Percentiles rank a stretch among this genome's conserved stretches.
phyloP scores from a whole-genome alignment of 495 filamentous ascomycete genomes.

The Penicillium ucsense region DNA sequence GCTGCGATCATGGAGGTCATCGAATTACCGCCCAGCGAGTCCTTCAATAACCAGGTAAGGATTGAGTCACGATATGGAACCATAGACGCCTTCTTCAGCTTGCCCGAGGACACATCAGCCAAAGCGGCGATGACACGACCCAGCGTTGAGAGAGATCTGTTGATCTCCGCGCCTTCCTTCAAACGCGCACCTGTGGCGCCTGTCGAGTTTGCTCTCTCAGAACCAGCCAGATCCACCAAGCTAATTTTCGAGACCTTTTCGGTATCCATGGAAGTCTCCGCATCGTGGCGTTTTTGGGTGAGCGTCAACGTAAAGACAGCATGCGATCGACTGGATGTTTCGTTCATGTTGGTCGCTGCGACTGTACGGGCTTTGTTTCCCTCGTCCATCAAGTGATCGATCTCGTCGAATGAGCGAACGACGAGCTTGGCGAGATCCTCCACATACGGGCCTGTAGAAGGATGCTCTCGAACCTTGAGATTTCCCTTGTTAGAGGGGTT shows the following conservation, averaged over 20 bases:
- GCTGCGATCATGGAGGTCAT: conserved; percentile 99
- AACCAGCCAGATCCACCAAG: conserved; percentile 94
- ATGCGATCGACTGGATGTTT: conserved; percentile 95
- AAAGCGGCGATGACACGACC: conserved; percentile 97
- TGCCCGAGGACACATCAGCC: conserved; percentile 79
- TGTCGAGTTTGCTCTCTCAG: conserved; percentile 90
- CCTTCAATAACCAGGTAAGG: conserved; percentile 93
- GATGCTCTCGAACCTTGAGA: conserved; percentile 93
- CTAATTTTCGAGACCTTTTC: conserved; percentile 98
- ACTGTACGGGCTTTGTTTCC: conserved; percentile 98
- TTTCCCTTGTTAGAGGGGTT: conserved; percentile 96
- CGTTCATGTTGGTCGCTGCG: conserved; percentile 99
- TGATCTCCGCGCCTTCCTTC: conserved; percentile 99
- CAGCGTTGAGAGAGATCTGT: conserved; percentile 89
- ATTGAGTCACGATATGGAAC: conserved; percentile 97
- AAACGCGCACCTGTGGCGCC: conserved; percentile 91
- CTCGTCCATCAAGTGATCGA: conserved; percentile 97
- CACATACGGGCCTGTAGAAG: conserved; percentile 93
- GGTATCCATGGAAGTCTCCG: conserved; percentile 88
- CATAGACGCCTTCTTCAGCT: conserved; percentile 73
- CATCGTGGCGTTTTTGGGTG: conserved; percentile 87
- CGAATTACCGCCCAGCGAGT: conserved; percentile 95
- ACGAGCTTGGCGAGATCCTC: conserved; percentile 95
- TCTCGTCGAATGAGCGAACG: conserved; percentile 93
- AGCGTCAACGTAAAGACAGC: conserved; percentile 96